These are phyloP conservation scores for Syzygium jambos DNA, from an alignment of 345 rosid genomes.

Conservation along the genomic window DNA sequence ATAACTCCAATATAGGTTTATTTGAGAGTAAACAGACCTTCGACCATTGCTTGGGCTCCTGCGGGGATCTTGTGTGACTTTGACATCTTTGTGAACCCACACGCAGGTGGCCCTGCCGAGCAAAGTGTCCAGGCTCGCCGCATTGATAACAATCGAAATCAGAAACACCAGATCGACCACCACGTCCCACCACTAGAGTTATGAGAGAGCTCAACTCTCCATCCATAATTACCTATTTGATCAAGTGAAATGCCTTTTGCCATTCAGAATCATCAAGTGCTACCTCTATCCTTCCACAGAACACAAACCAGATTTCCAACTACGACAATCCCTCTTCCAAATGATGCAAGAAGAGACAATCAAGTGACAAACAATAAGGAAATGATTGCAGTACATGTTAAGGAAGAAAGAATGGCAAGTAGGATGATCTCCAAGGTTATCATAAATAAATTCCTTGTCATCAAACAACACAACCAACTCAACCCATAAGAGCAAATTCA, in stretches of 20 bases:
- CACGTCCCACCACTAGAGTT: conserved; percentile 3
- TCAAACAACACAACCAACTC: background rate
- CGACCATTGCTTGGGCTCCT: conserved; percentile 9
- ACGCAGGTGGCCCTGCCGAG: background rate
- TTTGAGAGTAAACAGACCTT: background rate
- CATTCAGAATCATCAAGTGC: background rate
- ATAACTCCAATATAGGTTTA: background rate
- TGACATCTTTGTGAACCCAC: background rate
- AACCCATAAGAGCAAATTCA: background rate
- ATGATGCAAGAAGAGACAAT: background rate
- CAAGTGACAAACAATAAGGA: background rate
- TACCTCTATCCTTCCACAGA: background rate
- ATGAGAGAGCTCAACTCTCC: conserved; percentile 10
- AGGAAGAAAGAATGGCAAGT: background rate
- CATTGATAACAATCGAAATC: conserved; percentile 6
- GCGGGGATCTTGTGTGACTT: background rate
- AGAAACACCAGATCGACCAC: conserved; percentile 8
- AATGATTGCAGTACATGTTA: background rate
- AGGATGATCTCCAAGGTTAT: no score
- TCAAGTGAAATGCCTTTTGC: background rate
- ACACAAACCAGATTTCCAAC: background rate
- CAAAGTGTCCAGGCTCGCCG: conserved; percentile 10
- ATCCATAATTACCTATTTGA: conserved; percentile 1
- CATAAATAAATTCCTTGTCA: no score
- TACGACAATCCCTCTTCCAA: background rate